Conservation (phyloP, 345 rosid species). For the Euphorbia tirucalli region DNA sequence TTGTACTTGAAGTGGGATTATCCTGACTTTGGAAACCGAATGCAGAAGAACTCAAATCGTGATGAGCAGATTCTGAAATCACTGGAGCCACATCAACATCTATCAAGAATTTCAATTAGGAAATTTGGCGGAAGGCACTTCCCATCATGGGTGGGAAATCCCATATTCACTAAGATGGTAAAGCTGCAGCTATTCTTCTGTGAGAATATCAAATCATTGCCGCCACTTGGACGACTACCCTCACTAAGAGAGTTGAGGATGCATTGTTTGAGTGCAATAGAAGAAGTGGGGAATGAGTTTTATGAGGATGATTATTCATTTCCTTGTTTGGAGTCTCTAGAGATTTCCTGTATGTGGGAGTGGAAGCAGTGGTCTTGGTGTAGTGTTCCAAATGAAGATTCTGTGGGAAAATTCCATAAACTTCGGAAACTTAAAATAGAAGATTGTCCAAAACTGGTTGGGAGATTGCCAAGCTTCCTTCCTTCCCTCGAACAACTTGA, state of each 20-base stretch:
- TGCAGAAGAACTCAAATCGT: not conserved
- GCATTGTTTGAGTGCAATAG: not conserved
- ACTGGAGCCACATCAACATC: not conserved
- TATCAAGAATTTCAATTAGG: no score
- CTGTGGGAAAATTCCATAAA: not conserved
- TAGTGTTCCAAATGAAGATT: not conserved
- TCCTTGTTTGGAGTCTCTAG: slow-evolving; percentile 17
- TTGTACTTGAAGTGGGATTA: not conserved
- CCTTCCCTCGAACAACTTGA: not conserved
- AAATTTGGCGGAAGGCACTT: no score
- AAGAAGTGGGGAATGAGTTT: slow-evolving; percentile 18
- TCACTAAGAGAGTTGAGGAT: not conserved
- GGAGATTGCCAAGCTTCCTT: slow-evolving; percentile 8
- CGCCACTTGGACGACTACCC: not conserved
- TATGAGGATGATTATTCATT: not conserved
- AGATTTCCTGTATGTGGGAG: slow-evolving; percentile 12
- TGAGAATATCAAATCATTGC: not conserved
- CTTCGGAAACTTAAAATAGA: not conserved
- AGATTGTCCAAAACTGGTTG: slow-evolving; percentile 9
- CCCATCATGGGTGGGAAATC: no score
- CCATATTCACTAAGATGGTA: not conserved
- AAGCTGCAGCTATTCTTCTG: not conserved
- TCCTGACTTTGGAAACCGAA: no score
- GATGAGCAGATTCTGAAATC: not conserved
- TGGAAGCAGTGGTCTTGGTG: slow-evolving; percentile 20